These are phyloP conservation scores for Pyricularia sp. DNA, from an alignment of 2,329 filamentous ascomycete genomes.

Conservation along the genomic window DNA sequence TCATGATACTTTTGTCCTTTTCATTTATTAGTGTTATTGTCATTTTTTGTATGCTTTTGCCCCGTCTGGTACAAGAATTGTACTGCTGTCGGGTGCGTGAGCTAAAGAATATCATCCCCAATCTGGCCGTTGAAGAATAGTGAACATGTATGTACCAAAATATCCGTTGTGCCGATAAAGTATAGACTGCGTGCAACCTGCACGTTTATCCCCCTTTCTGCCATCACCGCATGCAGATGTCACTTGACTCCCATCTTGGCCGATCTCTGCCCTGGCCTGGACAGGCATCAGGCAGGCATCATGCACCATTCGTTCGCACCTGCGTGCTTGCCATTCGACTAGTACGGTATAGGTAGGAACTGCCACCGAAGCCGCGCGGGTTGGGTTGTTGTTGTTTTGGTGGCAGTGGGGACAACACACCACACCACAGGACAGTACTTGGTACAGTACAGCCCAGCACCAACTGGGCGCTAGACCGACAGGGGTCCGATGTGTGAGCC, in stretches of 20 bases:
- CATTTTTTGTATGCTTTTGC: background rate
- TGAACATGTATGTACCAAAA: background rate
- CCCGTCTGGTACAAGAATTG: background rate
- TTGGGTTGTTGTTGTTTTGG: background rate
- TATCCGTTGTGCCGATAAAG: too few species aligned
- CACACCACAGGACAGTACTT: background rate
- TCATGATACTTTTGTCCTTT: background rate
- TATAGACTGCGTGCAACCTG: background rate
- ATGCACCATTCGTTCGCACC: too few species aligned
- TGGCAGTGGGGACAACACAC: background rate
- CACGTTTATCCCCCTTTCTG: background rate
- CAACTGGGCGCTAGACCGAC: background rate
- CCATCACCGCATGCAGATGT: background rate
- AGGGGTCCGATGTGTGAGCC: constrained; percentile 2
- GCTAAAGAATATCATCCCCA: background rate
- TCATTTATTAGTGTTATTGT: background rate
- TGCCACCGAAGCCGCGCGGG: background rate
- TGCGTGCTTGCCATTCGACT: background rate
- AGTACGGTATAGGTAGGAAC: background rate
- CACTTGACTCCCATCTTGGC: background rate
- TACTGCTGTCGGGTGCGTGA: too few species aligned
- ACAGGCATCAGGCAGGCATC: background rate
- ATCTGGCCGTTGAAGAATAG: background rate
- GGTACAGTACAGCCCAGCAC: background rate
- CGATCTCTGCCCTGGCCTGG: background rate